Evolutionary conservation across 768 basidiomycete species (phyloP).

Genomic region (Trametes coccinea): DNA sequence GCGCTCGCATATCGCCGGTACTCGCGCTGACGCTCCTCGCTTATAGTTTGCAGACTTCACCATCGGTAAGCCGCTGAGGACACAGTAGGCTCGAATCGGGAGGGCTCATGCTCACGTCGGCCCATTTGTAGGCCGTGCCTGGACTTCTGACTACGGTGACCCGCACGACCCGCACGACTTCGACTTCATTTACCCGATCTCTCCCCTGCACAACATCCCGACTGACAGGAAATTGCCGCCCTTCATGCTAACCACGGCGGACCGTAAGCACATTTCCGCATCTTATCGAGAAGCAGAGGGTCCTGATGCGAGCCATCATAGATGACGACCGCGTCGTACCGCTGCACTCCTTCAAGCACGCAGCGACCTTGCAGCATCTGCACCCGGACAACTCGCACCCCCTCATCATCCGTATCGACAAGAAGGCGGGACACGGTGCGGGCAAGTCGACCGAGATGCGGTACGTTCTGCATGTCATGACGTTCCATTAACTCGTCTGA

Average conservation of each 20-base stretch:
- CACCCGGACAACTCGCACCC: slow-evolving; percentile 69
- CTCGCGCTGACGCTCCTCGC: background rate
- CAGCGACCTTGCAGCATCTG: slow-evolving; percentile 72
- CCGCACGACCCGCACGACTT: slow-evolving; percentile 76
- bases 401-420: slow-evolving; percentile 73
- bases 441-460: slow-evolving; percentile 76
- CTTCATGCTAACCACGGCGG: slow-evolving; percentile 76
- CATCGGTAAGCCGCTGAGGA: slow-evolving; percentile 49
- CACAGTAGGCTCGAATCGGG: background rate
- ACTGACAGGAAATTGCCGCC: slow-evolving; percentile 62
- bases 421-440: slow-evolving; percentile 78
- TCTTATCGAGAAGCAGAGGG: no score
- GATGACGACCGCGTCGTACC: slow-evolving; percentile 89
- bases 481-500: background rate
- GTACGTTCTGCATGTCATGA: slow-evolving; percentile 32
- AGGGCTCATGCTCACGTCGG: slow-evolving; percentile 13
- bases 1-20: background rate
- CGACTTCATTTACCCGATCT: slow-evolving; percentile 80
- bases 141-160: slow-evolving; percentile 80
- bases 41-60: slow-evolving; percentile 72
- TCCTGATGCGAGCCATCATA: background rate
- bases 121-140: slow-evolving; percentile 55
- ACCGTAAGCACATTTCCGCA: slow-evolving; percentile 52
- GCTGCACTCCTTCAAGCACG: slow-evolving; percentile 81
- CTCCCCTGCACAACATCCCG: slow-evolving; percentile 80